Percentiles rank a stretch among this genome's conserved stretches.
phyloP scores from a whole-genome alignment of 495 filamentous ascomycete species.

The Penicillium bialowiezense region DNA sequence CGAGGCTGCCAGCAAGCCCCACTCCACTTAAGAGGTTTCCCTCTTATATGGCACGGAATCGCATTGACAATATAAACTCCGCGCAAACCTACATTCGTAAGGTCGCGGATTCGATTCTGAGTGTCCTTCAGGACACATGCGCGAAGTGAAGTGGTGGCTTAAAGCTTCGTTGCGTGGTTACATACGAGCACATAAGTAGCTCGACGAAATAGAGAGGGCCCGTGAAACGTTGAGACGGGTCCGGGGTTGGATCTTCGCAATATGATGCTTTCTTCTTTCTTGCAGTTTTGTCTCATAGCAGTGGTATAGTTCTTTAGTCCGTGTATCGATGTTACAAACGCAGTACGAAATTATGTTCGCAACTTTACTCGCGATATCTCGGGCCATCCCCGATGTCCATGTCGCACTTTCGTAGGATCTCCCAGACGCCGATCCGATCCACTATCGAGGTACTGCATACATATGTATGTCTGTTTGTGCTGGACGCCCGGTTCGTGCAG shows the following conservation, averaged over 20 bases:
- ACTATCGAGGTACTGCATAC: no score
- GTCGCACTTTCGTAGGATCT: no score
- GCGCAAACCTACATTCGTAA: constrained; percentile 4
- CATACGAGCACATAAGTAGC: not conserved
- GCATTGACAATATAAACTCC: constrained; percentile 13
- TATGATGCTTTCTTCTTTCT: constrained; percentile 4
- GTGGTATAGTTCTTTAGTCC: constrained; percentile 2
- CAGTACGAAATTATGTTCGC: not conserved
- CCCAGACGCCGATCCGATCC: no score
- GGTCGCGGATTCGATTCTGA: constrained; percentile 20
- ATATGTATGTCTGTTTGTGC: no score
- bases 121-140: constrained; percentile 1
- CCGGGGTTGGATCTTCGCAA: constrained; percentile 5
- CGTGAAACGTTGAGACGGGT: not conserved
- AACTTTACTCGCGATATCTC: not conserved
- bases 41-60: constrained; percentile 15
- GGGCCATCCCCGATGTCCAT: no score
- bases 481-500: no score
- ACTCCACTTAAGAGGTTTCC: constrained; percentile 26
- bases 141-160: constrained; percentile 8
- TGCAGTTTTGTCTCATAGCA: not conserved
- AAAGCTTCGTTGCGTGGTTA: constrained; percentile 8
- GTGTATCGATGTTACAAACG: not conserved
- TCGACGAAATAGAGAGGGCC: constrained; percentile 11
- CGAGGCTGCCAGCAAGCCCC: constrained; percentile 63